Evolutionary conservation across 768 basidiomycete species (phyloP).

Genomic region (Suillus clintonianus): DNA sequence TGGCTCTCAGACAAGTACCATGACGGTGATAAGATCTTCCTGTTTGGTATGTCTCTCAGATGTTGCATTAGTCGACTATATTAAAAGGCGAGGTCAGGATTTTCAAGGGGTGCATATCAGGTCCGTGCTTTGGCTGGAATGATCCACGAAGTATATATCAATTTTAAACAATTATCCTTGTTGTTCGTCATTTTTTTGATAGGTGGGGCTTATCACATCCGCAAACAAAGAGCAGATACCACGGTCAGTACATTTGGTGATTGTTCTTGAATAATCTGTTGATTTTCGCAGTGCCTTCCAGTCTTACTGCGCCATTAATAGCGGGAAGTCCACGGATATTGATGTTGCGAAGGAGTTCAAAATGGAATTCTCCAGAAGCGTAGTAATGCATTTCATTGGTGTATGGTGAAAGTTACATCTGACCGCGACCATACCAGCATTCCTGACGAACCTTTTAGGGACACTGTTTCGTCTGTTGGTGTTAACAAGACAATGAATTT

Average conservation of each 20-base stretch:
- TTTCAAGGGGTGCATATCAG: slow-evolving; percentile 3
- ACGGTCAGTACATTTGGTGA: background rate
- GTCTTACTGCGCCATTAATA: background rate
- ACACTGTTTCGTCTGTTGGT: slow-evolving; percentile 41
- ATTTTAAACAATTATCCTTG: background rate
- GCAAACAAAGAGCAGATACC: background rate
- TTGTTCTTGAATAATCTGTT: background rate
- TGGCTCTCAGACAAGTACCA: background rate
- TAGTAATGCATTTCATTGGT: slow-evolving; percentile 1
- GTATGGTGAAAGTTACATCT: background rate
- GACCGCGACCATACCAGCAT: background rate
- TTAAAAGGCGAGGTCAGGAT: slow-evolving; percentile 1
- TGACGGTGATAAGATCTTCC: slow-evolving; percentile 4
- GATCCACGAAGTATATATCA: slow-evolving; percentile 2
- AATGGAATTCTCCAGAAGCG: background rate
- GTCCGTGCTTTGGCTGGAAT: slow-evolving; percentile 3
- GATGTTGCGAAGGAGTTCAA: background rate
- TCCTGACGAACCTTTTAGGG: slow-evolving; percentile 24
- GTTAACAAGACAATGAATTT: slow-evolving; percentile 28
- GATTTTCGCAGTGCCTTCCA: background rate
- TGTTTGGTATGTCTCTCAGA: slow-evolving; percentile 1
- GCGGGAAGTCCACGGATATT: background rate
- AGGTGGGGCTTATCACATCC: slow-evolving; percentile 28
- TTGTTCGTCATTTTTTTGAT: background rate
- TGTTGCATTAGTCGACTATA: background rate